Evolutionary conservation across 192 early-diverging fungal species (phyloP), one percentile per base, ranked within the genome.

Genomic region (Coemansia sp.): DNA sequence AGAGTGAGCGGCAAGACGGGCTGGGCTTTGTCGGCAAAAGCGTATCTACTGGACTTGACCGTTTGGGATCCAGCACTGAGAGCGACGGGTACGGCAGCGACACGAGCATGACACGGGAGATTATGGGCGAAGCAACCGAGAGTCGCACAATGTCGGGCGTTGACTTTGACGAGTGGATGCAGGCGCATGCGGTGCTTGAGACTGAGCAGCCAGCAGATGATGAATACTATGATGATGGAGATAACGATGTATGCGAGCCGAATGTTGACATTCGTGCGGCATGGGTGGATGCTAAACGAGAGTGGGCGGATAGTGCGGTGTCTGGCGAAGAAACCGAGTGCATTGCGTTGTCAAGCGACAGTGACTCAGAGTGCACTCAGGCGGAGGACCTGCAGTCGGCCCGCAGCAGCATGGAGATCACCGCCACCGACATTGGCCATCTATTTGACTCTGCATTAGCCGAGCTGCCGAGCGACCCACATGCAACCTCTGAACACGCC

Each of bases 111-210:
- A 68, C 72, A 0, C 57, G 58, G 14, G 72, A 74, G 48, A 61
- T 66, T 49, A 63, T 64, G 66, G 65, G 65, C 6, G n/a, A 51
- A 12, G 61, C 54, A 11, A 24, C 61, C 1, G 72, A 74, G 35
- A 62, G 51, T 20, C 37, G 52, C 20, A 69, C 67, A 7, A 19
- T 64, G 12, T 69, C 63, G 9, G 54, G 59, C 1, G 67, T 63
- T 14, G 66, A 65, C 45, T 75, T 75, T 66, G 74, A 75, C 48
- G 60, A 66, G 43, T 75, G 74, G 74, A 75, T 75, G 74, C 24
- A 35, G 4, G n/a, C 23, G 4, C 74, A 75, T 29, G 74, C 68
- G 3, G 54, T 43, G 2, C 57, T 75, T 0, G 74, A 75, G 1
- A 50, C 16, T 22, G 48, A 6, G 26, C n/a, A 38, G 50, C 48